Conservation (phyloP, 106 monocot genomes). For the Phalaenopsis aphrodite region DNA sequence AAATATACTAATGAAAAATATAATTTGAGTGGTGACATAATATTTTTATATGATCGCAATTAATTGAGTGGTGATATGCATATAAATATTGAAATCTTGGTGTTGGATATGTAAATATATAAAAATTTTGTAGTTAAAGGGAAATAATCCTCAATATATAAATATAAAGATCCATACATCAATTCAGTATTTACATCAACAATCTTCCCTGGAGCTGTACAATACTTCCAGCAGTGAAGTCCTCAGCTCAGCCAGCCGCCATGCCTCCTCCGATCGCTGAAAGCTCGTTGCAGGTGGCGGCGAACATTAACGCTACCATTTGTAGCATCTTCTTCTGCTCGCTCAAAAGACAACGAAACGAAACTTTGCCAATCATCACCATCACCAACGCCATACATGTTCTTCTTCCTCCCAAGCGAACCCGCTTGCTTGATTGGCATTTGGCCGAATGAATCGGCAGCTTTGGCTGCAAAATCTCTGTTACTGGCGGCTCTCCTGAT, state of each 20-base stretch:
- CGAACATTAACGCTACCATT: neutral
- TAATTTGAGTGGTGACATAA: too few relatives aligned
- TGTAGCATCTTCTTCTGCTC: conserved; percentile 4
- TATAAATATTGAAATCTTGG: too few relatives aligned
- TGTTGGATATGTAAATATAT: too few relatives aligned
- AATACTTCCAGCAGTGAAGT: too few relatives aligned
- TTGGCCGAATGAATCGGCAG: neutral
- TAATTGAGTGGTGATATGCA: too few relatives aligned
- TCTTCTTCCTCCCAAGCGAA: conserved; percentile 1
- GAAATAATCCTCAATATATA: too few relatives aligned
- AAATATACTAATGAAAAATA: too few relatives aligned
- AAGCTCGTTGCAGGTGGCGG: neutral
- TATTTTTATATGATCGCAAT: too few relatives aligned
- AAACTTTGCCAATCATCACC: neutral
- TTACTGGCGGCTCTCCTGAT: conserved; percentile 17
- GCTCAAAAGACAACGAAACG: neutral
- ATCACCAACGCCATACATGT: neutral
- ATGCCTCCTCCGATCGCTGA: conserved; percentile 4
- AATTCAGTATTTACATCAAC: too few relatives aligned
- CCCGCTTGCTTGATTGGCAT: neutral
- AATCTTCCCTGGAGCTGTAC: too few relatives aligned
- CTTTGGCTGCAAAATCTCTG: conserved; percentile 8
- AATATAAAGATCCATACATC: too few relatives aligned
- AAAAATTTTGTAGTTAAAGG: too few relatives aligned
- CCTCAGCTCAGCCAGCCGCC: conserved; percentile 3